These are phyloP conservation scores for Luzula sylvatica DNA, from an alignment of 176 grass and related monocot species.

Conservation along the genomic window DNA sequence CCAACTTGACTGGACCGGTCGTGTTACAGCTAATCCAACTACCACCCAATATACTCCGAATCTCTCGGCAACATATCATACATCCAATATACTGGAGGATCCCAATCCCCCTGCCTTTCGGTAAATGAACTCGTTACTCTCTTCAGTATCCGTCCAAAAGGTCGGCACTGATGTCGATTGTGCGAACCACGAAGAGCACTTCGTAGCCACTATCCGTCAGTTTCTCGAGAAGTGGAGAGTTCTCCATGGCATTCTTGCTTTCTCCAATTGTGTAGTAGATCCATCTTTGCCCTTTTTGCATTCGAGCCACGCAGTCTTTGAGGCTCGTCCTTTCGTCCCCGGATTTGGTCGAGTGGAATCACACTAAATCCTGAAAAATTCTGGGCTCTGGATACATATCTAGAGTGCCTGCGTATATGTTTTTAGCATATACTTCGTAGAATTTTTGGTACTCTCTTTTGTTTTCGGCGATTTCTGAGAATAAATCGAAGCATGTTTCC, in stretches of 20 bases:
- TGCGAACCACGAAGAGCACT: constrained; percentile 72
- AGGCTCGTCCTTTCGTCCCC: constrained; percentile 46
- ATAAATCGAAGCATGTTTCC: constrained; percentile 53
- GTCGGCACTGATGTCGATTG: too few species aligned
- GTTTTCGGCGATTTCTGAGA: constrained; percentile 47
- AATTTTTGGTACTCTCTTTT: constrained; percentile 51
- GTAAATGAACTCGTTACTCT: too few species aligned
- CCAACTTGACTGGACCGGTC: too few species aligned
- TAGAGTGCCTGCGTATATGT: too few species aligned
- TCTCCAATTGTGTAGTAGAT: constrained; percentile 67
- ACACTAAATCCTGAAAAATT: constrained; percentile 45
- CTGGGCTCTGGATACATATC: too few species aligned
- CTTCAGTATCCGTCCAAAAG: too few species aligned
- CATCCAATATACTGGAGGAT: too few species aligned
- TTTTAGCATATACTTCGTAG: constrained; percentile 60
- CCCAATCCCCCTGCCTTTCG: too few species aligned
- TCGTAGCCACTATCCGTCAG: constrained; percentile 57
- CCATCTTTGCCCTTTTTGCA: constrained; percentile 46
- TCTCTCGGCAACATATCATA: too few species aligned
- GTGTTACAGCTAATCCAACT: too few species aligned
- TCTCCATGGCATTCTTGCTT: constrained; percentile 49
- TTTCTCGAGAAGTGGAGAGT: constrained; percentile 45
- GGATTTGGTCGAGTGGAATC: constrained; percentile 39
- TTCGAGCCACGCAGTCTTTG: constrained; percentile 46
- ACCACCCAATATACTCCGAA: too few species aligned